These are phyloP conservation scores for Cerioporus squamosus DNA, from an alignment of 1,284 basidiomycete species.

Conservation along the genomic window DNA sequence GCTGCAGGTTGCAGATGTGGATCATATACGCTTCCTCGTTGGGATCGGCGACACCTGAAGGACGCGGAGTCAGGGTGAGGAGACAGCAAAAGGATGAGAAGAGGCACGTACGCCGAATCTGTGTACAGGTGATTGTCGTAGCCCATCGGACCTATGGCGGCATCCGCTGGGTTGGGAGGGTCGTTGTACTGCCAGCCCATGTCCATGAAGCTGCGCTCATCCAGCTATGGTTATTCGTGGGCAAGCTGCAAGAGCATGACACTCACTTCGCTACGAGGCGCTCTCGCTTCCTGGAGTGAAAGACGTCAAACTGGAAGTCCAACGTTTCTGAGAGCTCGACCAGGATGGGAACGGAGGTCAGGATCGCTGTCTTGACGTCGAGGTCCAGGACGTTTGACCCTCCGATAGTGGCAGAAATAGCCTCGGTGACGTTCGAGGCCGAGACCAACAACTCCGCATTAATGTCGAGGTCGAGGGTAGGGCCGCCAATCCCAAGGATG, in stretches of 20 bases:
- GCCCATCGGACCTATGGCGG: constrained; percentile 66
- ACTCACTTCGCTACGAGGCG: constrained; percentile 57
- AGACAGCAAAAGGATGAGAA: background rate
- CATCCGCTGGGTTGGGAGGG: constrained; percentile 71
- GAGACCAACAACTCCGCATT: constrained; percentile 18
- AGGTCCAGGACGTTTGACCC: constrained; percentile 39
- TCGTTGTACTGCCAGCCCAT: constrained; percentile 72
- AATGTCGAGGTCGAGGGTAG: constrained; percentile 29
- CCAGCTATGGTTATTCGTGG: background rate
- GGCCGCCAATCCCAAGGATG: constrained; percentile 66
- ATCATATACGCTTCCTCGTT: constrained; percentile 67
- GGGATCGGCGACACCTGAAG: constrained; percentile 64
- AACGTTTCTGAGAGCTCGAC: constrained; percentile 43
- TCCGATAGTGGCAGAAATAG: constrained; percentile 38
- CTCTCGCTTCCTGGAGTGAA: constrained; percentile 16
- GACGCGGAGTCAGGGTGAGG: background rate
- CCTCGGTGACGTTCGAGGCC: constrained; percentile 46
- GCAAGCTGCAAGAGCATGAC: background rate
- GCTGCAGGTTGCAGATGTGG: constrained; percentile 67
- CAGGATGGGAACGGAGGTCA: constrained; percentile 55
- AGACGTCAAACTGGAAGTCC: constrained; percentile 27
- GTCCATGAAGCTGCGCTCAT: constrained; percentile 69
- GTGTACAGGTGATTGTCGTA: constrained; percentile 84
- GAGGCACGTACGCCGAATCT: constrained; percentile 64
- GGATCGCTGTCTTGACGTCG: constrained; percentile 50